Percentiles rank a stretch among this genome's conserved stretches.
These are phyloP conservation scores for Colletotrichum destructivum DNA, from an alignment of 2,329 filamentous ascomycete genomes.

Conservation along the genomic window DNA sequence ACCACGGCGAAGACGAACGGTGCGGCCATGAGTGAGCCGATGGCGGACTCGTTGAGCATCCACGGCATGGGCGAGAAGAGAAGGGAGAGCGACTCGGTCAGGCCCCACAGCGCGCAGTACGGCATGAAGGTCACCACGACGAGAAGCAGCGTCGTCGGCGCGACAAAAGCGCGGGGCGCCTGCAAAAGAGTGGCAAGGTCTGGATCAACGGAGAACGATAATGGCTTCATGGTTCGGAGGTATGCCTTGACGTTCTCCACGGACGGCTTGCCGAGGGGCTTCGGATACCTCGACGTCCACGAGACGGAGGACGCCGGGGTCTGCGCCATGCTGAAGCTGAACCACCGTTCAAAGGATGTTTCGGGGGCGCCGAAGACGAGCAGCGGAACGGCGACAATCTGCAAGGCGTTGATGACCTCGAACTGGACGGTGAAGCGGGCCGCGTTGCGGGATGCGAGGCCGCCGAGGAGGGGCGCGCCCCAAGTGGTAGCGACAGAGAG, in stretches of 20 bases:
- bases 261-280: slow-evolving; percentile 47
- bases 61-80: slow-evolving; percentile 61
- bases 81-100: slow-evolving; percentile 61
- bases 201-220: slow-evolving; percentile 53
- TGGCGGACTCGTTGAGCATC: slow-evolving; percentile 55
- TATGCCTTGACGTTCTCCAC: slow-evolving; percentile 55
- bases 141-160: slow-evolving; percentile 65
- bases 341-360: slow-evolving; percentile 65
- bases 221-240: slow-evolving; percentile 56
- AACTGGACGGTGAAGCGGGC: slow-evolving; percentile 65
- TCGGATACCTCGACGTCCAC: slow-evolving; percentile 14
- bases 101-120: slow-evolving; percentile 62
- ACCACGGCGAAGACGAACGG: slow-evolving; percentile 60
- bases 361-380: slow-evolving; percentile 66
- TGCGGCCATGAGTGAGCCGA: slow-evolving; percentile 62
- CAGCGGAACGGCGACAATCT: slow-evolving; percentile 62
- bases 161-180: slow-evolving; percentile 61
- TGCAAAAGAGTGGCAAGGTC: slow-evolving; percentile 57
- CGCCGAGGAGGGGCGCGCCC: slow-evolving; percentile 69
- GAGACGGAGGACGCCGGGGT: slow-evolving; percentile 42
- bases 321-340: slow-evolving; percentile 33
- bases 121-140: slow-evolving; percentile 63
- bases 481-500: slow-evolving; percentile 64
- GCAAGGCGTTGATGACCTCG: slow-evolving; percentile 65
- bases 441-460: slow-evolving; percentile 59